Evolutionary conservation across 228 moss, liverwort and hornwort species (phyloP).

Genomic region (Sphagnum magellanicum): DNA sequence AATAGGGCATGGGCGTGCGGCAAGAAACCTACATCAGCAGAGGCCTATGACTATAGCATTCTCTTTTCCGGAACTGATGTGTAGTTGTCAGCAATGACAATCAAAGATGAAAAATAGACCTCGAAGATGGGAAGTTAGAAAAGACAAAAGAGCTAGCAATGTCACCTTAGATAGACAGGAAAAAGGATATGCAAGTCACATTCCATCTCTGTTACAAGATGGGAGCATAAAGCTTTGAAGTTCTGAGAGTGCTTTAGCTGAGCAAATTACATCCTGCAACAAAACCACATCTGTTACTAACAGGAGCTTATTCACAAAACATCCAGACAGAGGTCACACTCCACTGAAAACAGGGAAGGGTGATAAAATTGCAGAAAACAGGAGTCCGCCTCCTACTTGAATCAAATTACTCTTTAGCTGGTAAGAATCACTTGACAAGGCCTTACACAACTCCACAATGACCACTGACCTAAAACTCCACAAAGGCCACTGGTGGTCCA

Average conservation of each 20-base stretch:
- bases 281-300: not conserved
- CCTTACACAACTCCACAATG: not conserved
- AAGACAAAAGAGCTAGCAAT: not conserved
- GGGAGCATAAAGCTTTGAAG: constrained; percentile 64
- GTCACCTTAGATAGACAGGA: not conserved
- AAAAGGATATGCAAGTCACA: constrained; percentile 84
- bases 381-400: not conserved
- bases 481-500: constrained; percentile 85
- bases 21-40: not conserved
- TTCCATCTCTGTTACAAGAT: constrained; percentile 74
- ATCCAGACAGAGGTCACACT: not conserved
- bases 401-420: not conserved
- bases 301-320: not conserved
- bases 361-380: not conserved
- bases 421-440: too few species aligned
- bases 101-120: not conserved
- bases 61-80: not conserved
- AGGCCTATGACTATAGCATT: not conserved
- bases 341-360: not conserved
- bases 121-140: not conserved
- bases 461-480: constrained; percentile 69
- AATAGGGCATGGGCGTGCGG: too few species aligned
- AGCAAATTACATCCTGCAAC: constrained; percentile 69
- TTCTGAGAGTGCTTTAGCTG: constrained; percentile 72
- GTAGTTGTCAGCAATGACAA: not conserved